A percentile compares a stretch with the other conserved stretches of the same genome.
These are phyloP conservation scores for Calonectria naviculata DNA, from an alignment of 2,329 filamentous ascomycete genomes.

Conservation along the genomic window DNA sequence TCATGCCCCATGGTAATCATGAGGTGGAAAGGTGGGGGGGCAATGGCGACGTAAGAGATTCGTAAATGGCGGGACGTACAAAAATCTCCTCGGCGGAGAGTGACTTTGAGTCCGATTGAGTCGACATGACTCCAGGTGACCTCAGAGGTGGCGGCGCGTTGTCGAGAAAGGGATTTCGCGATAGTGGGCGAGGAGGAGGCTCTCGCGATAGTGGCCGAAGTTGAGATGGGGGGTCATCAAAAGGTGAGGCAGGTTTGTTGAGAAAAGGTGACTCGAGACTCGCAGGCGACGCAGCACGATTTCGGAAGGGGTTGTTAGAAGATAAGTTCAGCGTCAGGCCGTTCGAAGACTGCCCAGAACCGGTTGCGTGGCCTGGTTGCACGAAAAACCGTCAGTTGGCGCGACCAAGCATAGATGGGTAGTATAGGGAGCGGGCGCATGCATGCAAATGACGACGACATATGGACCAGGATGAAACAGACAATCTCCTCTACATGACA, in stretches of 20 bases:
- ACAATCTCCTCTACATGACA: constrained; percentile 47
- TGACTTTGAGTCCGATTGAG: constrained; percentile 56
- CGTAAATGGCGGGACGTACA: constrained; percentile 66
- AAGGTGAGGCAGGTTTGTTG: constrained; percentile 64
- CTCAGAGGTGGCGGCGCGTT: constrained; percentile 55
- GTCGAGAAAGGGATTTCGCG: constrained; percentile 82
- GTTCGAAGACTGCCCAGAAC: constrained; percentile 37
- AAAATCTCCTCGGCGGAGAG: constrained; percentile 77
- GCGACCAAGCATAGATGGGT: constrained; percentile 34
- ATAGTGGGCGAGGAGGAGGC: constrained; percentile 77
- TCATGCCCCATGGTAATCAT: background rate
- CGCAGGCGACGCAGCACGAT: constrained; percentile 73
- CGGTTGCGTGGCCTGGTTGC: constrained; percentile 37
- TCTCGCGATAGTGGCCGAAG: constrained; percentile 77
- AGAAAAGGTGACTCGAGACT: constrained; percentile 47
- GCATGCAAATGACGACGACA: constrained; percentile 43
- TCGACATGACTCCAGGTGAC: constrained; percentile 62
- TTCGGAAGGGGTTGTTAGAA: constrained; percentile 86
- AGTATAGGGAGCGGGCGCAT: constrained; percentile 36
- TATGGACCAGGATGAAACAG: constrained; percentile 44
- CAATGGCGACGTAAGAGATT: background rate
- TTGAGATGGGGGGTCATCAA: constrained; percentile 63
- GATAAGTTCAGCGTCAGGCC: constrained; percentile 75
- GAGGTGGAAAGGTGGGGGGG: background rate
- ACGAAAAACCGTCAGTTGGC: constrained; percentile 38